phyloP scores from a whole-genome alignment of 768 basidiomycete genomes.

The Agrocybe pediades region DNA sequence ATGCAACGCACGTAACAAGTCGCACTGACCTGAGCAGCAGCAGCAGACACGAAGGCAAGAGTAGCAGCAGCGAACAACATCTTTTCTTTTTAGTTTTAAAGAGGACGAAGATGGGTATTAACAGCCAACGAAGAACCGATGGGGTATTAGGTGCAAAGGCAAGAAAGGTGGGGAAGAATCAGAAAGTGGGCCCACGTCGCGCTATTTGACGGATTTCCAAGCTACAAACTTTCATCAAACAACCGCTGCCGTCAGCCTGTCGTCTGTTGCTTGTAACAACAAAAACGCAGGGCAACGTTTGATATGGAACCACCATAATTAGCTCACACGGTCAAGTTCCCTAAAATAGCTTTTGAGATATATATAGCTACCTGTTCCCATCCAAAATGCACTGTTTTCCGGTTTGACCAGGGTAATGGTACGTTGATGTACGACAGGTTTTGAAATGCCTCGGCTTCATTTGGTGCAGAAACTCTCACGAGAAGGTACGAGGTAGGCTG shows the following conservation, averaged over 20 bases:
- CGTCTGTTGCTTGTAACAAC: background rate
- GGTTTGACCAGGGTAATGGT: background rate
- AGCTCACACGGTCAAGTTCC: background rate
- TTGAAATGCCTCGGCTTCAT: background rate
- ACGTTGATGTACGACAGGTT: background rate
- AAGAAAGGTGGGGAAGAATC: background rate
- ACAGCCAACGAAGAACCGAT: too few relatives aligned
- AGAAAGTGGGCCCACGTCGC: background rate
- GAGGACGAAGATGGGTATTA: background rate
- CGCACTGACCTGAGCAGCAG: conserved; percentile 23
- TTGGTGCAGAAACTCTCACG: too few relatives aligned
- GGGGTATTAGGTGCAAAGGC: too few relatives aligned
- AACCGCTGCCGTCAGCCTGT: too few relatives aligned
- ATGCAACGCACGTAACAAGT: background rate
- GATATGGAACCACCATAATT: too few relatives aligned
- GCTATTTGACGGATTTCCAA: conserved; percentile 1
- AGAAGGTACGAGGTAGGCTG: too few relatives aligned
- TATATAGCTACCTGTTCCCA: background rate
- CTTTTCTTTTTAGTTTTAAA: background rate
- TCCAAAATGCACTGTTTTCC: too few relatives aligned
- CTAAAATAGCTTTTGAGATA: background rate
- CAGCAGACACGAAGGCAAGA: conserved; percentile 12
- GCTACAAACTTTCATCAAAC: too few relatives aligned
- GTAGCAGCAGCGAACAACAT: conserved; percentile 16
- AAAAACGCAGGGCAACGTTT: background rate